These are phyloP conservation scores for Aspergillus fischeri DNA, from an alignment of 2,329 filamentous ascomycete species.

Conservation along the genomic window DNA sequence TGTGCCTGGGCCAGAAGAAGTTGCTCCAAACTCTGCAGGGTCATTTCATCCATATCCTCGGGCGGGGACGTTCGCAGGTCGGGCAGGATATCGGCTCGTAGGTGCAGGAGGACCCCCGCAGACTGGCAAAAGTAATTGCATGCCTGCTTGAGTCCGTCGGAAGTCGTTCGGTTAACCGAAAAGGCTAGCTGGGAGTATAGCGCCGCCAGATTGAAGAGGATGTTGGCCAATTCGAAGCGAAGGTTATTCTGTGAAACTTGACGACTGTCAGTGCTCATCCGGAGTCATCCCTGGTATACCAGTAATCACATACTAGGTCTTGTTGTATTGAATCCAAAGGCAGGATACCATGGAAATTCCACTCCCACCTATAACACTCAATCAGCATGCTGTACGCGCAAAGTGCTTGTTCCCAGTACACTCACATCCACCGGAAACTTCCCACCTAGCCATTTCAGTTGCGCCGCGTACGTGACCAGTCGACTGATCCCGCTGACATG, in stretches of 20 bases:
- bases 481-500: constrained; percentile 82
- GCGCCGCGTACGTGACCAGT: constrained; percentile 85
- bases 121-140: constrained; percentile 87
- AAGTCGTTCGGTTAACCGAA: constrained; percentile 69
- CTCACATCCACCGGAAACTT: constrained; percentile 93
- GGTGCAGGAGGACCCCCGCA: constrained; percentile 75
- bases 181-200: constrained; percentile 91
- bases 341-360: constrained; percentile 94
- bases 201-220: constrained; percentile 88
- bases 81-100: constrained; percentile 72
- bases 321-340: constrained; percentile 82
- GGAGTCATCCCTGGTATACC: background rate
- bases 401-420: constrained; percentile 5
- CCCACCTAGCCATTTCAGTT: constrained; percentile 86
- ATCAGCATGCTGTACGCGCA: constrained; percentile 2
- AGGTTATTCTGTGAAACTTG: constrained; percentile 61
- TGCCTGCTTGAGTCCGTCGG: constrained; percentile 80
- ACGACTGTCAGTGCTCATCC: background rate
- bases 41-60: constrained; percentile 91
- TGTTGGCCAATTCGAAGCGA: constrained; percentile 81
- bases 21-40: constrained; percentile 75
- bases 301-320: constrained; percentile 50
- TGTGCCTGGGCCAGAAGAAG: constrained; percentile 89
- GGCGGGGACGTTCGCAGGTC: constrained; percentile 80
- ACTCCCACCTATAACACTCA: constrained; percentile 66